Base-by-base conservation (phyloP, 2,329 filamentous ascomycete species). In the Exophiala lecanii-corni region DNA sequence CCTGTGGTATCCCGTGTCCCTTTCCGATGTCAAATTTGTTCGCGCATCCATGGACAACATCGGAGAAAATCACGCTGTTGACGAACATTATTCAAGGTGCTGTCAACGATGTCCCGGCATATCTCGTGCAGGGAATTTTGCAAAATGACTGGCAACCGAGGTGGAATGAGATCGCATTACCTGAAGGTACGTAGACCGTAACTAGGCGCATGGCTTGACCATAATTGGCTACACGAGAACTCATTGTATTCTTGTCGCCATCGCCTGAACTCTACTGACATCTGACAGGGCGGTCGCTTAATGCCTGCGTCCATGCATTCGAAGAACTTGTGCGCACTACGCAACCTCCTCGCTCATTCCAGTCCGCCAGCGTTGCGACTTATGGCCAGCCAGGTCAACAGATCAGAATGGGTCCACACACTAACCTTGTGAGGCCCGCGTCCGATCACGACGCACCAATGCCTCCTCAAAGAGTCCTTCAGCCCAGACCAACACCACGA, bases 131-230 rank as follows among this genome's bases (percentile, higher is more conserved):
- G 30, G 41, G 34, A 18, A 51, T 51, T 23, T 28, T 50, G 15
- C 36, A 50, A 16, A 34, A 43, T 33, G 40, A 45, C 44, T 45
- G 49, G 32, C 39, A 47, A 26, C 51, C 51, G 15, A 47, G 37
- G 41, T 57, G 55, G 55, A 38, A 43, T 16, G 55, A 57, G 15
- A 51, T 55, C 7, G 41, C 53, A 23, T 37, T 57, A 38, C 55
- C 55, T 30, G 36, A 43, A 47, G 55, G 55, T 57, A 51, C 28
- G 55, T 46, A 28, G 26, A n/a, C n/a, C n/a, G n/a, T n/a, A n/a
- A n/a, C n/a, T n/a, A n/a, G n/a, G n/a, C n/a, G n/a, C n/a, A n/a
- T n/a, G n/a, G n/a, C n/a, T n/a, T n/a, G n/a, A n/a, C n/a, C n/a
- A n/a, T n/a, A n/a, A n/a, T n/a, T n/a, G n/a, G n/a, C n/a, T n/a